A percentile compares a stretch with the other conserved stretches of the same genome.
Conservation (phyloP, 2,329 filamentous ascomycete species). For the Alternaria sp. region DNA sequence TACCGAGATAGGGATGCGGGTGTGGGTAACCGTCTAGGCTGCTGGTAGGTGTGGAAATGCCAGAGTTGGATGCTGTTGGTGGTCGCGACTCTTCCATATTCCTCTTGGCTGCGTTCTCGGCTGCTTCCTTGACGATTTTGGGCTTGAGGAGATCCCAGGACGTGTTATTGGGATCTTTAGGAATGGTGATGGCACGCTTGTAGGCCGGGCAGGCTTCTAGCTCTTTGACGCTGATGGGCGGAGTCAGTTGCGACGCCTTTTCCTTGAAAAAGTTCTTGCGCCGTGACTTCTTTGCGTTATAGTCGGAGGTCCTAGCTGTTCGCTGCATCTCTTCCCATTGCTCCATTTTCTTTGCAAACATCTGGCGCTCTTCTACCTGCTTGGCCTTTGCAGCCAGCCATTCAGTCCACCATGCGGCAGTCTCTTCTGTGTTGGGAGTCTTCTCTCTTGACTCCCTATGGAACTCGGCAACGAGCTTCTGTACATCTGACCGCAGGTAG, state of each 20-base stretch:
- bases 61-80: slow-evolving; percentile 27
- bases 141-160: slow-evolving; percentile 50
- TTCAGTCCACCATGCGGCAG: slow-evolving; percentile 32
- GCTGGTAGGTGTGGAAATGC: slow-evolving; percentile 30
- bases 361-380: slow-evolving; percentile 41
- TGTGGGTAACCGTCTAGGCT: slow-evolving; percentile 24
- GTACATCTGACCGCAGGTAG: slow-evolving; percentile 42
- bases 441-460: slow-evolving; percentile 26
- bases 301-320: slow-evolving; percentile 39
- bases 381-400: slow-evolving; percentile 36
- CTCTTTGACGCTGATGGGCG: slow-evolving; percentile 47
- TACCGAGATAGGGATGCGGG: slow-evolving; percentile 20
- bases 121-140: slow-evolving; percentile 48
- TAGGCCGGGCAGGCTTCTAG: slow-evolving; percentile 53
- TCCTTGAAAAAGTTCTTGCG: slow-evolving; percentile 49
- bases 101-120: slow-evolving; percentile 26
- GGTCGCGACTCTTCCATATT: slow-evolving; percentile 19
- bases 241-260: slow-evolving; percentile 48
- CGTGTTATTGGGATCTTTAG: slow-evolving; percentile 49
- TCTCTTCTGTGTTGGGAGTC: slow-evolving; percentile 29
- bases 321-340: slow-evolving; percentile 48
- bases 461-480: slow-evolving; percentile 39
- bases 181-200: slow-evolving; percentile 50
- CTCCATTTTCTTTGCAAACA: slow-evolving; percentile 50
- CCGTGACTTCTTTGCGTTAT: slow-evolving; percentile 44